Evolutionary conservation across 2,329 filamentous ascomycete genomes (phyloP), one percentile per base, ranked within the genome.

Genomic region (Beauveria brongniartii): DNA sequence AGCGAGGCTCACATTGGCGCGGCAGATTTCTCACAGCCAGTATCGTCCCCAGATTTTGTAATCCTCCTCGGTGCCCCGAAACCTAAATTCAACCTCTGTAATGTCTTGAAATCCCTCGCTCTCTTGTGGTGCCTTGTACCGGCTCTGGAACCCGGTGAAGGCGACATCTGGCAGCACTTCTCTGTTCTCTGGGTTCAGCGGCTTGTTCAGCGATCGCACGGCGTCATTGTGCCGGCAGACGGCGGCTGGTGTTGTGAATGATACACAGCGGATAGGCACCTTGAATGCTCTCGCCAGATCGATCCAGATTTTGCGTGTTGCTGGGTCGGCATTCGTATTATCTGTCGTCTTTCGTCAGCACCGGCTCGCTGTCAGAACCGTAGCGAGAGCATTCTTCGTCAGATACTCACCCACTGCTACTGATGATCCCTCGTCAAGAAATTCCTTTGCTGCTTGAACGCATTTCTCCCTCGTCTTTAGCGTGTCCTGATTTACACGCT

Each of bases 281-380:
- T 83, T 78, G 68, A 85, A 76, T 67, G 88, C 87, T 65, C 80
- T 82, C 20, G 92, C 92, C 34, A 97, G 75, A 28, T 83, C 77
- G 37, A 91, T 75, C 93, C 93, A 97, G 63, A 89, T 76, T n/a
- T 82, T 81, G 65, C 94, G 83, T 26, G 88, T 91, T 57, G 90
- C 88, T 12, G 80, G 72, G 74, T 96, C 89, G 34, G 92, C 85
- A 71, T 99, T 99, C n/a, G 94, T 97, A 72, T 96, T 97, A 74
- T 99, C 94, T 94, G 55, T 61, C 48, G 16, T 41, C 22, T 59
- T 52, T 59, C 10, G 63, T 64, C 58, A 61, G 57, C 43, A 30
- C 30, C 28, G 61, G 24, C 37, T 18, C 18, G 5, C 5, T 40
- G 46, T 37, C 24, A 18, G 44, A 34, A 9, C 20, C 0, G 24